Evolutionary conservation across 2,329 filamentous ascomycete genomes (phyloP).

Genomic region (Arthroderma sp.): DNA sequence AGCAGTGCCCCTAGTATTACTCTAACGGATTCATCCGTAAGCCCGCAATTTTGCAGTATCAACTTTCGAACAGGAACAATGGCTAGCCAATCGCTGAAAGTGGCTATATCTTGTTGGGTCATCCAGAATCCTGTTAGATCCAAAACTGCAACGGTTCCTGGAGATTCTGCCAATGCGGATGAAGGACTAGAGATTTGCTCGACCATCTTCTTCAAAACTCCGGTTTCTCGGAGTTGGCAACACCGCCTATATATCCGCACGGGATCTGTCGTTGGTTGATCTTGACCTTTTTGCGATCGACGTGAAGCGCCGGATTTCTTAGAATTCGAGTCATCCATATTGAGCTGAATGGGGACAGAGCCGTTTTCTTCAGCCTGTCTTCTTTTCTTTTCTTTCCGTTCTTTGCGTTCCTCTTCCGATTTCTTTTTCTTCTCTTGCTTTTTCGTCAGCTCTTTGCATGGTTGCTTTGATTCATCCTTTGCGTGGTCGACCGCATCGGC

Average conservation of each 20-base stretch:
- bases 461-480: slow-evolving; percentile 20
- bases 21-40: slow-evolving; percentile 75
- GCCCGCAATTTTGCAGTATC: slow-evolving; percentile 70
- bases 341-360: slow-evolving; percentile 69
- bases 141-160: slow-evolving; percentile 67
- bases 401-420: slow-evolving; percentile 83
- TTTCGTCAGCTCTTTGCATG: slow-evolving; percentile 39
- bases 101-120: slow-evolving; percentile 69
- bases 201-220: slow-evolving; percentile 80
- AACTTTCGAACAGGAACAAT: slow-evolving; percentile 83
- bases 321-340: slow-evolving; percentile 51
- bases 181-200: slow-evolving; percentile 66
- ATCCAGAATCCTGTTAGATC: slow-evolving; percentile 77
- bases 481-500: slow-evolving; percentile 2
- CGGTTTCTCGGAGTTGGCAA: slow-evolving; percentile 84
- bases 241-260: slow-evolving; percentile 86
- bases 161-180: slow-evolving; percentile 49
- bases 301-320: slow-evolving; percentile 33
- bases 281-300: slow-evolving; percentile 34
- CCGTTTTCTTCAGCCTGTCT: slow-evolving; percentile 79
- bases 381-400: slow-evolving; percentile 78
- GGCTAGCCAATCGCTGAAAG: slow-evolving; percentile 84
- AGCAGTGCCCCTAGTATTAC: slow-evolving; percentile 77
- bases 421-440: slow-evolving; percentile 96
- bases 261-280: slow-evolving; percentile 74